Conservation (phyloP, 2,329 filamentous ascomycete genomes). For the Parafenestella ontariensis region DNA sequence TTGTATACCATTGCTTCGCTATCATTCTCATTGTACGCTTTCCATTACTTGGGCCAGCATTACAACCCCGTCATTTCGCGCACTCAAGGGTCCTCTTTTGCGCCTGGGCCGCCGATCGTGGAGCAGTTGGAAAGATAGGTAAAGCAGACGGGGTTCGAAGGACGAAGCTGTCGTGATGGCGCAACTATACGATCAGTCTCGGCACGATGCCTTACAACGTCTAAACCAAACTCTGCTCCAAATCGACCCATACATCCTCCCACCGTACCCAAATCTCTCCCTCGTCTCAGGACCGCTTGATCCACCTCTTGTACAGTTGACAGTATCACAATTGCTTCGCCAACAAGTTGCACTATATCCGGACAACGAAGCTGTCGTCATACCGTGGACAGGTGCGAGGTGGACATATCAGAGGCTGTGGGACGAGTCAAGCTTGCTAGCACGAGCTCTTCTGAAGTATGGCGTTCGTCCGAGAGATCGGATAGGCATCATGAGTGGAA, state of each 20-base stretch:
- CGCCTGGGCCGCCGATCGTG: not conserved
- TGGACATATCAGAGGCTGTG: constrained; percentile 66
- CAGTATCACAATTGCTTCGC: constrained; percentile 74
- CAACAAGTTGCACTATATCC: constrained; percentile 72
- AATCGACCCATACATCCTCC: constrained; percentile 47
- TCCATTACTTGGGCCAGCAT: constrained; percentile 19
- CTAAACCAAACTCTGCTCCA: constrained; percentile 49
- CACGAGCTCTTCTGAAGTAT: constrained; percentile 64
- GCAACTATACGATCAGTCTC: constrained; percentile 36
- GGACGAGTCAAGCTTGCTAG: constrained; percentile 49
- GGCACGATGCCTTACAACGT: constrained; percentile 40
- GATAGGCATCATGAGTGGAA: constrained; percentile 75
- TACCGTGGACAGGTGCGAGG: constrained; percentile 76
- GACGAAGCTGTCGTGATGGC: constrained; percentile 23
- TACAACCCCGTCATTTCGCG: constrained; percentile 16
- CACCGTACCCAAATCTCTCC: constrained; percentile 55
- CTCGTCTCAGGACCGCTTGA: constrained; percentile 73
- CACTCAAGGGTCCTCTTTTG: not conserved
- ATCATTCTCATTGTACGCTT: constrained; percentile 15
- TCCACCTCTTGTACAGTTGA: constrained; percentile 73
- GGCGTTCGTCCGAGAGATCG: constrained; percentile 73
- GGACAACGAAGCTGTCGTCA: constrained; percentile 71
- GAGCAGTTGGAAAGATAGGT: not conserved
- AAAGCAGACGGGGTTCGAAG: not conserved
- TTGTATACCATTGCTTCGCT: constrained; percentile 29